These are phyloP conservation scores for Scheffersomyces segobiensis DNA, from an alignment of 1,139 yeast genomes.

Conservation along the genomic window DNA sequence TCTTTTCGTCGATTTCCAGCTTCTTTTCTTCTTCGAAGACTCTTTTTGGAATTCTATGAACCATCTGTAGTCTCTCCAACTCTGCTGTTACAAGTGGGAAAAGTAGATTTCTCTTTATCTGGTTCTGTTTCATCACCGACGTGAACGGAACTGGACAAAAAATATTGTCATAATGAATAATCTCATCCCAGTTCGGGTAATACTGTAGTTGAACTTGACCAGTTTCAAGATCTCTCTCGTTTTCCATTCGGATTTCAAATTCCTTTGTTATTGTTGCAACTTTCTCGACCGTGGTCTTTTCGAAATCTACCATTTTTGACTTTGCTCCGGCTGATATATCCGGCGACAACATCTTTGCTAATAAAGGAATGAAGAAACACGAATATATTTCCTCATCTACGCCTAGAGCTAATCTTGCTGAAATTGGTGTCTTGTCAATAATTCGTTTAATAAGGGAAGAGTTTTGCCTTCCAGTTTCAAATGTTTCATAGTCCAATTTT, in stretches of 20 bases:
- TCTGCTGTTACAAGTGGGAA: constrained; percentile 46
- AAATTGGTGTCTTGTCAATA: constrained; percentile 28
- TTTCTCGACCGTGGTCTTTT: constrained; percentile 27
- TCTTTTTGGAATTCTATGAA: constrained; percentile 11
- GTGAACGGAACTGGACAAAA: constrained; percentile 17
- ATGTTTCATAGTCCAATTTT: constrained; percentile 45
- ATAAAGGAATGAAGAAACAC: constrained; percentile 42
- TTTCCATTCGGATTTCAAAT: constrained; percentile 32
- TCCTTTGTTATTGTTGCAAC: constrained; percentile 28
- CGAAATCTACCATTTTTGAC: constrained; percentile 23
- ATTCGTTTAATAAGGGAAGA: constrained; percentile 25
- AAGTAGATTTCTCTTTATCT: constrained; percentile 31
- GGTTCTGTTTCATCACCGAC: constrained; percentile 22
- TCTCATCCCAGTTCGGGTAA: constrained; percentile 38
- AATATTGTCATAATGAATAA: constrained; percentile 27
- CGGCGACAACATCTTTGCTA: constrained; percentile 49
- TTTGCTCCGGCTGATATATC: constrained; percentile 27
- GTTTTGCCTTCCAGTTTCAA: constrained; percentile 33
- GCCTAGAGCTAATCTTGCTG: constrained; percentile 28
- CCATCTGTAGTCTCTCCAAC: constrained; percentile 32
- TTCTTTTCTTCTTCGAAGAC: constrained; percentile 21
- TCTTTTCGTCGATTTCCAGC: constrained; percentile 15
- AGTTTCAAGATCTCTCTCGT: constrained; percentile 35
- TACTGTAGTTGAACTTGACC: constrained; percentile 29
- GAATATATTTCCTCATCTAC: constrained; percentile 31